Evolutionary conservation across 2,329 filamentous ascomycete genomes (phyloP).

Genomic region (Beauveria australis): DNA sequence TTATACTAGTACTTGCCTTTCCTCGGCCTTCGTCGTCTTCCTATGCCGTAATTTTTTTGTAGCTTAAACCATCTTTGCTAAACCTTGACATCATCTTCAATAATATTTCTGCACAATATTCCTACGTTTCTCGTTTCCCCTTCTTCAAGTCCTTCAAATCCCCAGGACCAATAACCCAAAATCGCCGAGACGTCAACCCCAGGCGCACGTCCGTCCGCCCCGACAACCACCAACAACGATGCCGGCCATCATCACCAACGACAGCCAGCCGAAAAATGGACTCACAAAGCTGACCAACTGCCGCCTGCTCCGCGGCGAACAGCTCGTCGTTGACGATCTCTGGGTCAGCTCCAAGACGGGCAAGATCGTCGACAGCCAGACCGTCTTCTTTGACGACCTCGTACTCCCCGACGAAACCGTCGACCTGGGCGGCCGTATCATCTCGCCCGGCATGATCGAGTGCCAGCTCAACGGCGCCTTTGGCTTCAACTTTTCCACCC

Average conservation of each 20-base stretch:
- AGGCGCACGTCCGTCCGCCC: neutral
- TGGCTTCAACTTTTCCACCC: conserved; percentile 82
- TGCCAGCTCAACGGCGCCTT: conserved; percentile 88
- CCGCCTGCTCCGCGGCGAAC: conserved; percentile 59
- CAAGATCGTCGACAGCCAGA: conserved; percentile 67
- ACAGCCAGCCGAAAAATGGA: conserved; percentile 32
- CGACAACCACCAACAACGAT: conserved; percentile 26
- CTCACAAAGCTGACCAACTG: conserved; percentile 91
- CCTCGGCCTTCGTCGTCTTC: neutral
- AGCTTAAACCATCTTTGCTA: neutral
- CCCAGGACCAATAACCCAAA: too few species aligned
- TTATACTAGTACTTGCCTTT: conserved; percentile 8
- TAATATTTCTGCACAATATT: neutral
- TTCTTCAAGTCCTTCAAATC: neutral
- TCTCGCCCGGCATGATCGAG: conserved; percentile 82
- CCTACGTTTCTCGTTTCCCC: too few species aligned
- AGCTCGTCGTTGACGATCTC: conserved; percentile 68
- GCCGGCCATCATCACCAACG: conserved; percentile 37
- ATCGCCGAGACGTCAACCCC: too few species aligned
- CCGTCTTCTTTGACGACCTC: conserved; percentile 59
- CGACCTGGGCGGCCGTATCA: conserved; percentile 73
- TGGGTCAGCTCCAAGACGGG: conserved; percentile 79
- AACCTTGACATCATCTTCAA: neutral
- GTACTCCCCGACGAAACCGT: conserved; percentile 64
- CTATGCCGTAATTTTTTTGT: neutral